Percentiles rank a stretch among this genome's conserved stretches.
Evolutionary conservation across 441 rosid species (phyloP).

Genomic region (Erodium moschatum): DNA sequence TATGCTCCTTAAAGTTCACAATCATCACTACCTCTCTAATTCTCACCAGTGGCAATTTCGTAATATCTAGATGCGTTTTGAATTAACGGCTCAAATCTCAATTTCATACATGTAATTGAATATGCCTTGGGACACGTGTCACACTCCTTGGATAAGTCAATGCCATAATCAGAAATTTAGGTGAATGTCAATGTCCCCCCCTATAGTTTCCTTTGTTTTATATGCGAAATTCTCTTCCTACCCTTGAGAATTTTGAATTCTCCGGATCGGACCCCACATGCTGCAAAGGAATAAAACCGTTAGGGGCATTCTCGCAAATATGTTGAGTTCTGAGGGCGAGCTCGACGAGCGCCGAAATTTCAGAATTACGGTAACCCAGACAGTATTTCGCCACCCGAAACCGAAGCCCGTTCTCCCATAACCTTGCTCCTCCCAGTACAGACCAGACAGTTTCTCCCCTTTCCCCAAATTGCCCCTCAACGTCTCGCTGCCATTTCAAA

Average conservation of each 20-base stretch:
- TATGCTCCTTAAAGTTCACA: conserved; percentile 7
- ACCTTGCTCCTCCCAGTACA: conserved; percentile 17
- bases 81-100: conserved; percentile 5
- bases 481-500: background rate
- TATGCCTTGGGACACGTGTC: conserved; percentile 2
- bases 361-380: conserved; percentile 30
- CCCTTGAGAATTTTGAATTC: conserved; percentile 22
- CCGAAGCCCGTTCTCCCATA: conserved; percentile 24
- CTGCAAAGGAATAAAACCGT: conserved; percentile 45
- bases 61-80: background rate
- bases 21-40: conserved; percentile 2
- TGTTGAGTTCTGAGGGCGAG: background rate
- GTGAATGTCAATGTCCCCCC: conserved; percentile 6
- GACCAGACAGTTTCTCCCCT: conserved; percentile 17
- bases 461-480: background rate
- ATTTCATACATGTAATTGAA: background rate
- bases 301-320: conserved; percentile 42
- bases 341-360: conserved; percentile 45
- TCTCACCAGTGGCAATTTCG: background rate
- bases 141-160: background rate
- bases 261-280: conserved; percentile 24
- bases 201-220: background rate
- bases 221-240: background rate
- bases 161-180: conserved; percentile 7
- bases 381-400: conserved; percentile 41